These are phyloP conservation scores for Diaporthe sp. DNA, from an alignment of 2,329 filamentous ascomycete genomes.

Conservation along the genomic window DNA sequence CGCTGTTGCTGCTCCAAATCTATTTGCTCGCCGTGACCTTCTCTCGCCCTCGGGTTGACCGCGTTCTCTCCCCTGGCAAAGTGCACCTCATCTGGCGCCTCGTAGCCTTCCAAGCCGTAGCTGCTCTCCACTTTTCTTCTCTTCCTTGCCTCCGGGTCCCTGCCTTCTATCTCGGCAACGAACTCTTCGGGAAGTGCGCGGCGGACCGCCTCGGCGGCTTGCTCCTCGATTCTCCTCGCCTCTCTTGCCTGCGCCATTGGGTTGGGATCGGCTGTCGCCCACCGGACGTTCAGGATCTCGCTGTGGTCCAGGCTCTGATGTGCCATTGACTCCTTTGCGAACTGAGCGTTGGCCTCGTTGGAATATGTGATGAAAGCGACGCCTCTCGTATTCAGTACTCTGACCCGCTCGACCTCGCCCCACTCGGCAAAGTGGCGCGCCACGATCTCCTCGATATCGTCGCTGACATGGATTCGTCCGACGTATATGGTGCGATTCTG, in stretches of 20 bases:
- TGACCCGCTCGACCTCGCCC: constrained; percentile 89
- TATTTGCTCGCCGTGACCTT: constrained; percentile 61
- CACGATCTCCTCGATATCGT: constrained; percentile 97
- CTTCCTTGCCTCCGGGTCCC: constrained; percentile 88
- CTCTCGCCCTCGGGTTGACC: constrained; percentile 67
- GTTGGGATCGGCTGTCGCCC: constrained; percentile 97
- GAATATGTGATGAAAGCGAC: constrained; percentile 96
- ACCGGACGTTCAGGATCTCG: constrained; percentile 94
- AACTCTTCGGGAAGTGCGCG: constrained; percentile 89
- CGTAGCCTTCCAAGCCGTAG: constrained; percentile 91
- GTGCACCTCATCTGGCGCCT: constrained; percentile 94
- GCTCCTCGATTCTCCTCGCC: constrained; percentile 88
- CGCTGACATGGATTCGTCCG: constrained; percentile 92
- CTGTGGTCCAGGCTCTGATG: constrained; percentile 92
- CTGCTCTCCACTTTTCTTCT: constrained; percentile 88
- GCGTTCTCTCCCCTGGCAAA: constrained; percentile 82
- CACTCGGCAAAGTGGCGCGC: constrained; percentile 96
- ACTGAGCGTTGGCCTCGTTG: constrained; percentile 90
- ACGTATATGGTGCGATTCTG: constrained; percentile 96
- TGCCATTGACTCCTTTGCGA: constrained; percentile 95
- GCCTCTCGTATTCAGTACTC: constrained; percentile 88
- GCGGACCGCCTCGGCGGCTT: constrained; percentile 93
- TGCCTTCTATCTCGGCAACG: constrained; percentile 92
- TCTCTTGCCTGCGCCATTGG: constrained; percentile 94
- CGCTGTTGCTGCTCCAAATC: constrained; percentile 68